Evolutionary conservation across 2,329 filamentous ascomycete species (phyloP).

Genomic region (Ascosphaera apis): DNA sequence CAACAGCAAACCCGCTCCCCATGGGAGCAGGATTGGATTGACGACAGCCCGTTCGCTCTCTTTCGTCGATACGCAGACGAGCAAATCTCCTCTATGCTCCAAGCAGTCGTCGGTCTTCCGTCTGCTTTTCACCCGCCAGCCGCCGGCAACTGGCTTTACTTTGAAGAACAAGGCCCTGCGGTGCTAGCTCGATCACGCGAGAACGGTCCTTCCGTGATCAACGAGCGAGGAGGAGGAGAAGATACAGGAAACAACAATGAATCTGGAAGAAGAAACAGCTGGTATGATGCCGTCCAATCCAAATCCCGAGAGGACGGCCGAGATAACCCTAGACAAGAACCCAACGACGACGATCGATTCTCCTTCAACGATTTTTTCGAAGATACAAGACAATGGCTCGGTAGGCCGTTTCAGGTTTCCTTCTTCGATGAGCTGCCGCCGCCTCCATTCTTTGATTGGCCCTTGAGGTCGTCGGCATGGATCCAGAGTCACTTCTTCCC

Average conservation of each 20-base stretch:
- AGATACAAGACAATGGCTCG: conserved; percentile 6
- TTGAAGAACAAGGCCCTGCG: conserved; percentile 12
- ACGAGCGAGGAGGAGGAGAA: conserved; percentile 1
- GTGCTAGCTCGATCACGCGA: conserved; percentile 7
- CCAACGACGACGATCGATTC: conserved; percentile 6
- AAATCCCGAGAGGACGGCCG: too few relatives aligned
- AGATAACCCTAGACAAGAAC: too few relatives aligned
- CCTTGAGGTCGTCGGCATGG: too few relatives aligned
- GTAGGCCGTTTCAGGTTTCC: too few relatives aligned
- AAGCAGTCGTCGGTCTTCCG: conserved; percentile 26
- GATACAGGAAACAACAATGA: not conserved
- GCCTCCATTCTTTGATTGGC: too few relatives aligned
- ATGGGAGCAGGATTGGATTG: conserved; percentile 7
- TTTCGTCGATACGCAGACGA: conserved; percentile 39
- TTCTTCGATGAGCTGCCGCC: too few relatives aligned
- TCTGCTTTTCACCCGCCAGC: conserved; percentile 13
- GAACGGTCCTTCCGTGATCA: not conserved
- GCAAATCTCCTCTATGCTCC: conserved; percentile 30
- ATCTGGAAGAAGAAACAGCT: not conserved
- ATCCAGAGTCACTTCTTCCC: conserved; percentile 2
- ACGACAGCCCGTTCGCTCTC: conserved; percentile 33
- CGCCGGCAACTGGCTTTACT: conserved; percentile 14
- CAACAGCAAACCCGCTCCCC: not conserved
- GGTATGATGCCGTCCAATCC: too few relatives aligned
- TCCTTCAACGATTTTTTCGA: conserved; percentile 15